A percentile compares a stretch with the other conserved stretches of the same genome.
Evolutionary conservation across 2,329 filamentous ascomycete species (phyloP).

Genomic region (Taxawa tesnikishii): DNA sequence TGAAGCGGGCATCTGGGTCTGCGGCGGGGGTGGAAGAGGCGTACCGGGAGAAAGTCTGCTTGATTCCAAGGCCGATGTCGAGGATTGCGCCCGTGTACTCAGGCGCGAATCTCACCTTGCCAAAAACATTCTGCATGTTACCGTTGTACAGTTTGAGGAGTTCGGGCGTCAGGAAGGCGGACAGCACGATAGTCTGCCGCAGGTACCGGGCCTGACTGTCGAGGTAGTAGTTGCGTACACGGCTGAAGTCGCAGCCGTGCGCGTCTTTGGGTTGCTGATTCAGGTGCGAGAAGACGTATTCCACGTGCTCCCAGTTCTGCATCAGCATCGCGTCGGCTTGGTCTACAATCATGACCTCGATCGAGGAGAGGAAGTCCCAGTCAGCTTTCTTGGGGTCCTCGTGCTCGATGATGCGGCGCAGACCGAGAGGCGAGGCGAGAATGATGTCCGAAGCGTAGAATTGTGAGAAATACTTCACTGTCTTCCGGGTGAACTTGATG

Average conservation of each 20-base stretch:
- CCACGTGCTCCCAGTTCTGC: slow-evolving; percentile 97
- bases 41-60: slow-evolving; percentile 85
- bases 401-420: slow-evolving; percentile 81
- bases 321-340: slow-evolving; percentile 88
- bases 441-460: slow-evolving; percentile 98
- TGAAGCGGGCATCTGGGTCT: slow-evolving; percentile 82
- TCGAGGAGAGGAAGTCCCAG: slow-evolving; percentile 83
- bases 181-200: slow-evolving; percentile 74
- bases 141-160: slow-evolving; percentile 66
- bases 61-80: slow-evolving; percentile 50
- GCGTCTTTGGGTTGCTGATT: slow-evolving; percentile 82
- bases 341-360: slow-evolving; percentile 82
- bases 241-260: slow-evolving; percentile 86
- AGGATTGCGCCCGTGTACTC: slow-evolving; percentile 62
- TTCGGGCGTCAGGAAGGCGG: slow-evolving; percentile 79
- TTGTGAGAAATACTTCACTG: slow-evolving; percentile 83
- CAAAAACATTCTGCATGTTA: slow-evolving; percentile 68
- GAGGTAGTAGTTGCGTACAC: slow-evolving; percentile 86
- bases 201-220: slow-evolving; percentile 69
- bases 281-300: slow-evolving; percentile 81
- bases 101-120: slow-evolving; percentile 59
- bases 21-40: slow-evolving; percentile 54
- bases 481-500: slow-evolving; percentile 95
- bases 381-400: slow-evolving; percentile 60
- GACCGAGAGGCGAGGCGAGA: slow-evolving; percentile 75